Conservation (phyloP, 768 basidiomycete species). For the Trametes elegans region DNA sequence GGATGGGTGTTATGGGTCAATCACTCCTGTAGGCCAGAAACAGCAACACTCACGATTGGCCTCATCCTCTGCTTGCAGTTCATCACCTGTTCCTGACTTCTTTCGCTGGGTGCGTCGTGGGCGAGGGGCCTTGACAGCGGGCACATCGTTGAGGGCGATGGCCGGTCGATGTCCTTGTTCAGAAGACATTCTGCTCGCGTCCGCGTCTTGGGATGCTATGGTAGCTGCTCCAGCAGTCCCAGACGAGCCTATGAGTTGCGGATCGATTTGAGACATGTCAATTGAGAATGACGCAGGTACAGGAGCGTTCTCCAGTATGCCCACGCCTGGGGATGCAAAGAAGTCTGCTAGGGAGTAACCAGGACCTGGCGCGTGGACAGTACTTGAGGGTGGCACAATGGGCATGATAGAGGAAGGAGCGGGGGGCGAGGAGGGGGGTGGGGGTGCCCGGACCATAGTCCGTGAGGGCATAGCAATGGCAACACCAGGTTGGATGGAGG, state of each 20-base stretch:
- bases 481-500: background rate
- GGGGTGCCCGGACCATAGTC: background rate
- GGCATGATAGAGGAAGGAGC: background rate
- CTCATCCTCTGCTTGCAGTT: background rate
- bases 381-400: background rate
- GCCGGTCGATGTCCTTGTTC: background rate
- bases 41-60: background rate
- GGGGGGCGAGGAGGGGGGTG: background rate
- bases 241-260: conserved; percentile 10
- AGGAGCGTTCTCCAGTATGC: background rate
- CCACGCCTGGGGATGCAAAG: background rate
- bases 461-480: background rate
- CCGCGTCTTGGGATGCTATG: background rate
- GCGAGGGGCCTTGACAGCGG: background rate
- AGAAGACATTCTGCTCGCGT: background rate
- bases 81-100: background rate
- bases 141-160: background rate
- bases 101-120: background rate
- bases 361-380: background rate
- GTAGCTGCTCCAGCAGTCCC: background rate
- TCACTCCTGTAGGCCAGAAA: background rate
- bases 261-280: conserved; percentile 19
- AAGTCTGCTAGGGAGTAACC: background rate
- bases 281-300: background rate
- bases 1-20: too few relatives aligned